Base-by-base conservation (phyloP, 495 filamentous ascomycete genomes). In the Annulohypoxylon stygium region DNA sequence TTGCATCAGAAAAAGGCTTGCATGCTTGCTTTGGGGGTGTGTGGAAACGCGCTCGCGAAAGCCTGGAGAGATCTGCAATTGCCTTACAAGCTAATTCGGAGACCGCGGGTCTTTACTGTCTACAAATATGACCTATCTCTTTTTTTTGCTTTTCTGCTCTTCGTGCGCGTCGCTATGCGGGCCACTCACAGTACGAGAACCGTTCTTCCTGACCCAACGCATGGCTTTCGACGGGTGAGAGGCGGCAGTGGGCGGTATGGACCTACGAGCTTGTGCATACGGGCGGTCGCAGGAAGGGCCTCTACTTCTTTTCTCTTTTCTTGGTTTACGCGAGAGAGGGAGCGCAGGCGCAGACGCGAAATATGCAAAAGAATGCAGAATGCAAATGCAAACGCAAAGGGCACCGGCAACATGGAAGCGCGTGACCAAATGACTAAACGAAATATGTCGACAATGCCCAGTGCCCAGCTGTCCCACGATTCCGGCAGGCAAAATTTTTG, bases 61-160 rank as follows among this genome's bases (percentile, higher is more conserved):
- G 39, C 12, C 12, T 4, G 14, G 12, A 43, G 39, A 43, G 72
- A 75, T 75, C 72, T 67, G 59, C 72, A 68, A 43, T 30, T 67
- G 37, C 64, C 50, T 54, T 55, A 25, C 51, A 61, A 61, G 36
- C 64, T 34, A 67, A 67, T 70, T 70, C 51, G 57, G 63, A 67
- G 62, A 64, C 18, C n/a, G 71, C 58, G 67, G 67, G 62, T 62
- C 71, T 70, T 58, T 63, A 62, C 55, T 64, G 11, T 43, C 71
- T 48, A 37, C 14, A 43, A 58, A 36, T 75, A 41, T 75, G 72
- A 75, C 51, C 58, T 75, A 54, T 75, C 72, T 70, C 61, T 74
- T 74, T 68, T 65, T 55, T 33, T 25, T 30, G 26, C 25, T 51
- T 37, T 33, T 18, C 4, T 34, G 0, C 50, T 23, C 48, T 16